Base-by-base conservation (phyloP, 192 early-diverging fungal genomes). In the Allomyces macrogynus region DNA sequence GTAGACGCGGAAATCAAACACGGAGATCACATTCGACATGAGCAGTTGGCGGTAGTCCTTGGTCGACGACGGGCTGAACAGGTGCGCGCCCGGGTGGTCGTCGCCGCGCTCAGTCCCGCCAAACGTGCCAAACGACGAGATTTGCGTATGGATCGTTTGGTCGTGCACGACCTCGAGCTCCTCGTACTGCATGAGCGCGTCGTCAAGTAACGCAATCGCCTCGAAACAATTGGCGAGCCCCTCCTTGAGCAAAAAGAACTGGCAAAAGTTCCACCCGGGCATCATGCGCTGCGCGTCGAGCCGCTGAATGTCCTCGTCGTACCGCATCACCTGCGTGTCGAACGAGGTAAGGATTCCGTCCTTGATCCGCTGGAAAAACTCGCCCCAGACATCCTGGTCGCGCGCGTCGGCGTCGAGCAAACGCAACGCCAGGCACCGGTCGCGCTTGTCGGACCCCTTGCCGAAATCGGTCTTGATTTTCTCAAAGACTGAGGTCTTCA, bases 181-280 rank as follows among this genome's bases (percentile, higher is more conserved):
- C 71, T 99, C 96, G 67, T 97, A 99, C 67, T 94, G 89, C 27
- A 89, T 72, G 61, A 97, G 72, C 8, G 95, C 90, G 62, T 94
- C 95, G 61, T 91, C 91, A 49, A 80, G 75, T 40, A 96, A 71
- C 61, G 81, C 88, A 83, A 97, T 83, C 62, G 88, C 81, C 70
- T 95, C 92, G 75, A 86, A 95, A 9, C 88, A 81, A 40, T 80
- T 79, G 20, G 89, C 88, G 23, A 95, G 76, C 14, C 84, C 84
- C 70, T 99, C 94, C 75, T 99, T 99, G 63, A 94, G 71, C 60
- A 96, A 84, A 71, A 99, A 99, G 72, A 92, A 97, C 61, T 81
- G 86, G 72, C 94, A 97, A 74, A 95, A 99, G 72, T 99, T 99
- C 96, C 96, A 99, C 0, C 96, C 96, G 10, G 95, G 93, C 75